Base-by-base conservation (phyloP, 106 monocot genomes). In the Acorus calamus region DNA sequence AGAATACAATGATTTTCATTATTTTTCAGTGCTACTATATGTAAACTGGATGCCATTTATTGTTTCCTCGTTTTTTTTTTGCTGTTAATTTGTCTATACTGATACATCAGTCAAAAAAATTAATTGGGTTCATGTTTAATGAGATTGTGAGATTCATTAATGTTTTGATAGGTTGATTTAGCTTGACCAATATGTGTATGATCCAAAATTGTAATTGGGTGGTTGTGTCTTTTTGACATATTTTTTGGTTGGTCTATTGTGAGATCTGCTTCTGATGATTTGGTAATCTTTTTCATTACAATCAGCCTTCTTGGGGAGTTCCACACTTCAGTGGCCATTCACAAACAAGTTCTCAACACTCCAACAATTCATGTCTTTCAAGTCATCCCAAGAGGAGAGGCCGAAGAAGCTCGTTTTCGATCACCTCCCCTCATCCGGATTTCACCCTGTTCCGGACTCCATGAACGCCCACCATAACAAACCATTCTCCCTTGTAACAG, bases 341-440 rank as follows among this genome's bases (percentile, higher is more conserved):
- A 67, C 80, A 8, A 78, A 53, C 73, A 78, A 67, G 42, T 50
- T 69, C 52, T 11, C 79, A 54, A 8, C 66, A 10, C 11, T 73
- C 57, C 81, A 78, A 50, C 77, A 74, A 11, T 80, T 86, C 56
- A 57, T 89, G 79, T 77, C 79, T 3, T 83, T 75, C 76, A 80
- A 75, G 64, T 44, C 66, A 28, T 48, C 66, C 5, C 65, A 65
- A 8, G 78, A 79, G 43, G 80, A 75, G 48, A 77, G 50, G 50
- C 28, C 51, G 4, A 74, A 59, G 42, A 70, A 63, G 46, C 41
- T 57, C 51, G 12, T 50, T 6, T 63, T 59, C 44, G 80, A 73
- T 65, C 79, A 80, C 49, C 65, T 73, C 51, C 47, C 75, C 3
- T 65, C 81, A 14, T 63, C 76, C 1, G 76, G 80, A 8, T 83